Conservation (phyloP, 805 yeast species). For the Wickerhamiella kazuoi region DNA sequence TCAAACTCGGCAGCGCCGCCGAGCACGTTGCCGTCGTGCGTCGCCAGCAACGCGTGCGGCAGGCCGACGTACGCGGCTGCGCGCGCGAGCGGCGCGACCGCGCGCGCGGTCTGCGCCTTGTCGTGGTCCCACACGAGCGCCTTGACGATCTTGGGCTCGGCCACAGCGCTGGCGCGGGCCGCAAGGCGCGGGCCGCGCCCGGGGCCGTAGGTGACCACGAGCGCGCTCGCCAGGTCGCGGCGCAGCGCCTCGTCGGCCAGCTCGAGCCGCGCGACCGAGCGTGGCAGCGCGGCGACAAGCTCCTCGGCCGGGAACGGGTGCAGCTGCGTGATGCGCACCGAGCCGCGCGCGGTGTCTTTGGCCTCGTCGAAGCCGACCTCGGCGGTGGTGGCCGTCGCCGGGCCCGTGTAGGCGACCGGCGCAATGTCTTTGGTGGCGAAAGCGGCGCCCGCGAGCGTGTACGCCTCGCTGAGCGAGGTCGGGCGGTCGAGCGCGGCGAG, state of each 20-base stretch:
- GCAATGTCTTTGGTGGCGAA: conserved; percentile 36
- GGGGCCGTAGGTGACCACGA: not conserved
- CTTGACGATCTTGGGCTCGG: conserved; percentile 20
- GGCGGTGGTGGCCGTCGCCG: conserved; percentile 44
- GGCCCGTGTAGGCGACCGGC: conserved; percentile 59
- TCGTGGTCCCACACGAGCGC: conserved; percentile 26
- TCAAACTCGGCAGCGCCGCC: conserved; percentile 62
- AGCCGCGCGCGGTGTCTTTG: not conserved
- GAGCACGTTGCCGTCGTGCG: conserved; percentile 50
- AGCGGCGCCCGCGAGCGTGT: conserved; percentile 33
- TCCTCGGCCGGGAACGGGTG: conserved; percentile 1
- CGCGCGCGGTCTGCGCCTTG: conserved; percentile 8
- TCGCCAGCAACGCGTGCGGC: conserved; percentile 35
- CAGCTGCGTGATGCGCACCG: not conserved
- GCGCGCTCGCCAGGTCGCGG: not conserved
- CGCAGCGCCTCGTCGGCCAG: not conserved
- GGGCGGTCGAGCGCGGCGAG: conserved; percentile 25
- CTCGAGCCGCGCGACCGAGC: not conserved
- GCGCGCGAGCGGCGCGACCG: conserved; percentile 10
- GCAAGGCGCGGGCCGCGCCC: conserved; percentile 11
- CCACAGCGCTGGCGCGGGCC: conserved; percentile 6
- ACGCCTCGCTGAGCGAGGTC: conserved; percentile 17
- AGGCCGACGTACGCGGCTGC: conserved; percentile 21
- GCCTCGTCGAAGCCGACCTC: conserved; percentile 56
- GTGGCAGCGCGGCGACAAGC: not conserved